Conservation (phyloP, 2,329 filamentous ascomycete species). For the Xylariaceae sp. region DNA sequence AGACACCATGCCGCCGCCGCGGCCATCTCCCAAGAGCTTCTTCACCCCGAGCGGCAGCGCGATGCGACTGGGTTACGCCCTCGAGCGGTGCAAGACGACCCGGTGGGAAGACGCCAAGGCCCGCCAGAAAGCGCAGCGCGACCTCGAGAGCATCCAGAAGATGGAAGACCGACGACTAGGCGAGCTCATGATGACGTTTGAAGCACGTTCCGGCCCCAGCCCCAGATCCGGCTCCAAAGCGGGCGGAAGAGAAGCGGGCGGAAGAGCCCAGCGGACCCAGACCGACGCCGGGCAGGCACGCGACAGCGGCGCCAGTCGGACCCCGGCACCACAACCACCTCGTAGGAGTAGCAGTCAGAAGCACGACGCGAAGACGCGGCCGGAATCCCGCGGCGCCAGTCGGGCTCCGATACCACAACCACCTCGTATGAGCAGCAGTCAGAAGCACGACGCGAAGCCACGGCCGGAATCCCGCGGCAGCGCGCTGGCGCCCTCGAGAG, state of each 20-base stretch:
- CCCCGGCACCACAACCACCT: too few relatives aligned
- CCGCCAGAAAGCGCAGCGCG: constrained; percentile 12
- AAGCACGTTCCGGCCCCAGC: too few relatives aligned
- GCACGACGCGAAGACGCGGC: neutral
- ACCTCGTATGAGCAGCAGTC: too few relatives aligned
- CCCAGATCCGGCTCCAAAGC: too few relatives aligned
- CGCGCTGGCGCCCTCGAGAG: too few relatives aligned
- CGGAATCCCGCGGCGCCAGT: neutral
- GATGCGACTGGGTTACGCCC: constrained; percentile 19
- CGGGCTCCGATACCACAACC: too few relatives aligned
- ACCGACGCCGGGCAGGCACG: neutral
- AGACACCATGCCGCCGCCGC: constrained; percentile 2
- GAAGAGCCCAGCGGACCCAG: too few relatives aligned
- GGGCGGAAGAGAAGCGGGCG: too few relatives aligned
- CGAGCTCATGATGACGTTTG: constrained; percentile 5
- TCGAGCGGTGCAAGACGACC: constrained; percentile 24
- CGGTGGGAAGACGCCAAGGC: constrained; percentile 20
- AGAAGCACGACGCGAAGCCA: too few relatives aligned
- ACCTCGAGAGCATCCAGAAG: constrained; percentile 14
- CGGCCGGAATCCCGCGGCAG: neutral
- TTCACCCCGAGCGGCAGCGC: constrained; percentile 25
- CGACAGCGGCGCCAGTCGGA: neutral
- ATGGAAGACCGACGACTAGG: constrained; percentile 14
- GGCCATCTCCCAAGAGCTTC: constrained; percentile 24
- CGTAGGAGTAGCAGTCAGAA: too few relatives aligned